phyloP scores from a whole-genome alignment of 805 yeast species.

The Yamadazyma sp. region DNA sequence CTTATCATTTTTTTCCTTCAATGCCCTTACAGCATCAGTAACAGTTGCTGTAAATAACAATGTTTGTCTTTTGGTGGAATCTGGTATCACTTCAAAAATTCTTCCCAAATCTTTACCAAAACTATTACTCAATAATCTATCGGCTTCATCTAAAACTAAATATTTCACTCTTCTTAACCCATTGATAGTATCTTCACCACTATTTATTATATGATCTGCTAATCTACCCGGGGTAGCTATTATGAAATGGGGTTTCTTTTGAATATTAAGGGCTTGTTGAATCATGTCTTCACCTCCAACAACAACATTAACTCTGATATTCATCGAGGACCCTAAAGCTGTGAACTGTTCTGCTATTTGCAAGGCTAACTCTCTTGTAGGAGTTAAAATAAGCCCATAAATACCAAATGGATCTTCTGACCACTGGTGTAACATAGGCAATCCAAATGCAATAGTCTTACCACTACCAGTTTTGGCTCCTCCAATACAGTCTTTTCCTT shows the following conservation, averaged over 20 bases:
- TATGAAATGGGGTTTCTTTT: conserved; percentile 85
- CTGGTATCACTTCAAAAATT: conserved; percentile 72
- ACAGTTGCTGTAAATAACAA: conserved; percentile 93
- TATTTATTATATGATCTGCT: conserved; percentile 84
- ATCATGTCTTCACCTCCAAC: conserved; percentile 96
- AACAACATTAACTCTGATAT: conserved; percentile 74
- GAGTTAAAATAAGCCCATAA: conserved; percentile 84
- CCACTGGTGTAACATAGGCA: conserved; percentile 95
- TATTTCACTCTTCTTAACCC: conserved; percentile 78
- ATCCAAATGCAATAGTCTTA: conserved; percentile 95
- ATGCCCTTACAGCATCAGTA: conserved; percentile 82
- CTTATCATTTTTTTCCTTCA: conserved; percentile 62
- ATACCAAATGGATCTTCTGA: conserved; percentile 93
- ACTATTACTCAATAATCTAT: conserved; percentile 78
- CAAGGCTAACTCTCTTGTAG: conserved; percentile 89
- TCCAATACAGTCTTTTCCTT: conserved; percentile 90
- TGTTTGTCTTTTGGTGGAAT: conserved; percentile 75
- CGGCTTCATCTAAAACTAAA: conserved; percentile 94
- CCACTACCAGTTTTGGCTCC: conserved; percentile 99
- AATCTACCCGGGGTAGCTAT: conserved; percentile 97
- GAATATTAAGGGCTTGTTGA: conserved; percentile 79
- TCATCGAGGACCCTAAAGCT: conserved; percentile 88
- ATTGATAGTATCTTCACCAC: conserved; percentile 82
- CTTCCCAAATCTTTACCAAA: conserved; percentile 75
- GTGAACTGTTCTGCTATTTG: conserved; percentile 97